phyloP scores from a whole-genome alignment of 2,329 filamentous ascomycete species.

The Tolypocladium nubicola region DNA sequence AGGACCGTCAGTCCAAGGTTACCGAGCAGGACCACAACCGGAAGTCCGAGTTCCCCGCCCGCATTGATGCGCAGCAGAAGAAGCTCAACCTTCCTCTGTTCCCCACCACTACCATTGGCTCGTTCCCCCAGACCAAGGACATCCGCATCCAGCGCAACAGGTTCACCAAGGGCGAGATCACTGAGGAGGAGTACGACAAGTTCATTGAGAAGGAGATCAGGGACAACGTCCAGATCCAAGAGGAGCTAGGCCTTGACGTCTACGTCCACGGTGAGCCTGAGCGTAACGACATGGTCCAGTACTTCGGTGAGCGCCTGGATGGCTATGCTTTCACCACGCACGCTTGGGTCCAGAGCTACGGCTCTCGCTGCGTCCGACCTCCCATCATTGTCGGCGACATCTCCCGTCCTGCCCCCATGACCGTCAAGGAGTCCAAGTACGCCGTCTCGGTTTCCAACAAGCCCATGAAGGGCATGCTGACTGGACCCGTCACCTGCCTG shows the following conservation, averaged over 20 bases:
- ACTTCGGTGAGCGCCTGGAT: constrained; percentile 95
- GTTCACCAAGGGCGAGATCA: constrained; percentile 98
- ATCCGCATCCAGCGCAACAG: constrained; percentile 96
- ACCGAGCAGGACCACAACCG: constrained; percentile 80
- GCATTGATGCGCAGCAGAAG: constrained; percentile 82
- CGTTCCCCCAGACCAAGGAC: constrained; percentile 98
- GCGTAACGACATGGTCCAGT: constrained; percentile 99
- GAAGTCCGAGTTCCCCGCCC: constrained; percentile 75
- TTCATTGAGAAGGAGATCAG: constrained; percentile 99
- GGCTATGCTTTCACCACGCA: constrained; percentile 99
- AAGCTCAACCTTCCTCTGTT: constrained; percentile 91
- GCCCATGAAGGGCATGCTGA: constrained; percentile 99
- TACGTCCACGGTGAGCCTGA: constrained; percentile 98
- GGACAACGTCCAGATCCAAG: constrained; percentile 90
- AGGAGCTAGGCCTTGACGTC: constrained; percentile 95
- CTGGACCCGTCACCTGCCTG: constrained; percentile 95
- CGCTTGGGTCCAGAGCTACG: constrained; percentile 98
- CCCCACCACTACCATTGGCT: constrained; percentile 98
- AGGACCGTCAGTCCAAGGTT: constrained; percentile 88
- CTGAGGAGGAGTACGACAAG: constrained; percentile 82
- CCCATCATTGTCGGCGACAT: constrained; percentile 98
- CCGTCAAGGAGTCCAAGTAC: constrained; percentile 99
- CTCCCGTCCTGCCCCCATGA: constrained; percentile 94
- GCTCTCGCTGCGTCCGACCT: constrained; percentile 94
- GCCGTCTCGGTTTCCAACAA: constrained; percentile 92